These are phyloP conservation scores for Teratosphaeria nubilosa DNA, from an alignment of 2,329 filamentous ascomycete genomes.

Conservation along the genomic window DNA sequence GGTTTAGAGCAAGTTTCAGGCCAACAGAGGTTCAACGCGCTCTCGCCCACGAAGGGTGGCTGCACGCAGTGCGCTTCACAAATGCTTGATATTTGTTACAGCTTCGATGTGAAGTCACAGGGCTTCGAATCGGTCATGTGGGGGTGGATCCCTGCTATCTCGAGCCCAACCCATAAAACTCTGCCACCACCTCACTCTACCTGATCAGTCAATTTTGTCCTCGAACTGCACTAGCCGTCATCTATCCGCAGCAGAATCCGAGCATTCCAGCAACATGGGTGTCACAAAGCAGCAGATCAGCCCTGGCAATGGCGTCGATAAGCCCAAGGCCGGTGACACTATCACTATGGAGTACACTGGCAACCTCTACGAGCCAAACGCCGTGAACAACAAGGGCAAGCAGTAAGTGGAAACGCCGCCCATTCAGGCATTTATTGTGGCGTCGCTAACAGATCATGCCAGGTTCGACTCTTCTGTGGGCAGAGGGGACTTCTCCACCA, in stretches of 20 bases:
- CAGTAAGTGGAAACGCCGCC: constrained; percentile 46
- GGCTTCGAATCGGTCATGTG: background rate
- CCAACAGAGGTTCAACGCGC: background rate
- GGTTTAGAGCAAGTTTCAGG: background rate
- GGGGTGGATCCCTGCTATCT: background rate
- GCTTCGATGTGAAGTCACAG: background rate
- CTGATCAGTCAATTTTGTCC: background rate
- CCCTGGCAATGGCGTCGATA: constrained; percentile 51
- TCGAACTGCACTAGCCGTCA: background rate
- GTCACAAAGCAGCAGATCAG: constrained; percentile 58
- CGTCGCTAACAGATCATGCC: constrained; percentile 3
- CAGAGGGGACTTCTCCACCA: constrained; percentile 63
- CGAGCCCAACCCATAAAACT: background rate
- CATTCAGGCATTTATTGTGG: background rate
- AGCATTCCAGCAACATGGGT: constrained; percentile 30
- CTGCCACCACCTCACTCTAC: background rate
- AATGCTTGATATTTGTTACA: background rate
- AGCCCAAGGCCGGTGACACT: constrained; percentile 55
- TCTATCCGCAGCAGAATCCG: background rate
- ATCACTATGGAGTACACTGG: constrained; percentile 90
- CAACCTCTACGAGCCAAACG: constrained; percentile 60
- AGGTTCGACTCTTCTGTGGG: constrained; percentile 86
- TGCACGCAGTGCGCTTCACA: background rate
- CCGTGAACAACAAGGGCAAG: constrained; percentile 54
- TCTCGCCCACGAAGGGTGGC: no score